Percentiles rank a stretch among this genome's conserved stretches.
phyloP scores from a whole-genome alignment of 2,329 filamentous ascomycete species.

The Diaporthe sp. region DNA sequence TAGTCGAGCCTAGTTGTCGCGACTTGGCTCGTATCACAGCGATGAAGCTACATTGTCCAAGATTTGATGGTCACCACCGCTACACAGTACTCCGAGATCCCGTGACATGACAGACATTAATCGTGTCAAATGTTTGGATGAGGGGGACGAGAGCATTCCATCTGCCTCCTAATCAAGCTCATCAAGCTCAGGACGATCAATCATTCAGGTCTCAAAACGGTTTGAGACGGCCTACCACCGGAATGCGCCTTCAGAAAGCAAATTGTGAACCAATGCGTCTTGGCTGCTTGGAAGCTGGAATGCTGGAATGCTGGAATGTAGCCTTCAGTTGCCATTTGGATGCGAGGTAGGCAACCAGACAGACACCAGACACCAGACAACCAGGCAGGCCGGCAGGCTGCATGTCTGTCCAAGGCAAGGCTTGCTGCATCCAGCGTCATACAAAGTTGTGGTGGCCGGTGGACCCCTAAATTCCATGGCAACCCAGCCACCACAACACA shows the following conservation, averaged over 20 bases:
- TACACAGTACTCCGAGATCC: neutral
- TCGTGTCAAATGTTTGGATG: conserved; percentile 16
- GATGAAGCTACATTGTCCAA: conserved; percentile 18
- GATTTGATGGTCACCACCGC: neutral
- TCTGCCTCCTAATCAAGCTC: neutral
- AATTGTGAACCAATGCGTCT: neutral
- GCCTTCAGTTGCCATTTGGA: neutral
- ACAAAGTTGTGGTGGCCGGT: conserved; percentile 16
- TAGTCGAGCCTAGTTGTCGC: neutral
- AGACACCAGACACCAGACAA: neutral
- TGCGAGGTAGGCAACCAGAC: neutral
- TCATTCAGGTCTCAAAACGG: neutral
- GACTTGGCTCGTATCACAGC: neutral
- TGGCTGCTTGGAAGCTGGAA: neutral
- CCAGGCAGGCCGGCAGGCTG: neutral
- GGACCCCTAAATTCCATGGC: conserved; percentile 23
- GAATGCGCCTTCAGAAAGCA: neutral
- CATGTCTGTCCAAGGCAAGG: neutral
- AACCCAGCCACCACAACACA: conserved; percentile 26
- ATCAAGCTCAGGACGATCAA: conserved; percentile 15
- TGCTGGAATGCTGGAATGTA: neutral
- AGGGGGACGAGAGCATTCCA: neutral
- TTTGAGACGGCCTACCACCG: neutral
- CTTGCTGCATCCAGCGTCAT: conserved; percentile 23
- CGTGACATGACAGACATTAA: neutral